Evolutionary conservation across 129 eudicot genomes (phyloP).

Genomic region (Oenanthe sinensis): DNA sequence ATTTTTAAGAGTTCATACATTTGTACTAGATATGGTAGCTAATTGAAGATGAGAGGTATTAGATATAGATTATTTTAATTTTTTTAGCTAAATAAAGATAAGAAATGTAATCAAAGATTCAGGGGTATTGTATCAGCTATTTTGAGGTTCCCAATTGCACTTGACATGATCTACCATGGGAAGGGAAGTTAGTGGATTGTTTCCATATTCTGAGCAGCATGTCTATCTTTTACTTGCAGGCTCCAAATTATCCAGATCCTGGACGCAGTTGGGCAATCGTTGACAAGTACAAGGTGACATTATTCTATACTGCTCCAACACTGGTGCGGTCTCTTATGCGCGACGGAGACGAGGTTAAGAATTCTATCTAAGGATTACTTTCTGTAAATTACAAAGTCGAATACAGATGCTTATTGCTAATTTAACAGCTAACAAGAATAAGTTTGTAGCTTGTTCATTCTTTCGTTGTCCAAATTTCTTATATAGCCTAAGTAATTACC

Average conservation of each 20-base stretch:
- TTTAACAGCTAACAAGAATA: background rate
- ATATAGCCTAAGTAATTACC: background rate
- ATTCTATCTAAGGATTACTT: constrained; percentile 5
- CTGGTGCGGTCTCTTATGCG: constrained; percentile 98
- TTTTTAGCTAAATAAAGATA: background rate
- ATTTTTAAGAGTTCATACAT: background rate
- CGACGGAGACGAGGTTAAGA: constrained; percentile 69
- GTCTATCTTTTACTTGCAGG: constrained; percentile 37
- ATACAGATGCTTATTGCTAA: background rate
- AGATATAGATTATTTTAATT: background rate
- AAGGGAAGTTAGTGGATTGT: background rate
- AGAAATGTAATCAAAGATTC: background rate
- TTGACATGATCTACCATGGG: background rate
- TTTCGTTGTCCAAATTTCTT: background rate
- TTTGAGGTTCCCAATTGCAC: background rate
- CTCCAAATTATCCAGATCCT: constrained; percentile 85
- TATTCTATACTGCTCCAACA: constrained; percentile 97
- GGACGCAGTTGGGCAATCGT: constrained; percentile 98
- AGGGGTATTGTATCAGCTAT: background rate
- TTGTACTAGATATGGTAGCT: background rate
- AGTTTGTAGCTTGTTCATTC: background rate
- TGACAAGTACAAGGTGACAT: constrained; percentile 88
- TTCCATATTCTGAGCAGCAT: background rate
- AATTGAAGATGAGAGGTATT: background rate
- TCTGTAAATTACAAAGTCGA: background rate